Evolutionary conservation across 768 basidiomycete species (phyloP).

Genomic region (Suillus lakei): DNA sequence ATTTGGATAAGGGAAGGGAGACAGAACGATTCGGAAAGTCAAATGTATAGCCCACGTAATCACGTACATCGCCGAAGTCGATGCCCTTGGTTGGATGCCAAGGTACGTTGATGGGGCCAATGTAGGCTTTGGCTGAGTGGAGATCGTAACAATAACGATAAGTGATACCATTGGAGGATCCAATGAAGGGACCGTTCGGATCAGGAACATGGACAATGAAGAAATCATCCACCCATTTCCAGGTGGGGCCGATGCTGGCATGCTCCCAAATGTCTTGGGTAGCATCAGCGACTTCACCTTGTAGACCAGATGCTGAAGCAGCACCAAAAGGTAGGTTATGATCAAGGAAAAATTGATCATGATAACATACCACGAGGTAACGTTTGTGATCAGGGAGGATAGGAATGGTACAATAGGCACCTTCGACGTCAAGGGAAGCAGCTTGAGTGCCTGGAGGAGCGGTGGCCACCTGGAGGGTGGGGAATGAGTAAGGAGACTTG

Average conservation of each 20-base stretch:
- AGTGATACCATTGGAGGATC: background rate
- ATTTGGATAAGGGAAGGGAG: constrained; percentile 35
- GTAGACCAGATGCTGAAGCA: constrained; percentile 5
- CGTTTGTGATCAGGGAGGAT: background rate
- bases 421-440: constrained; percentile 19
- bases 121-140: background rate
- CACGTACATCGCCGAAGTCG: constrained; percentile 23
- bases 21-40: constrained; percentile 29
- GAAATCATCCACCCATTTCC: no score
- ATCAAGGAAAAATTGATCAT: constrained; percentile 20
- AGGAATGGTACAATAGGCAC: background rate
- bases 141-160: constrained; percentile 6
- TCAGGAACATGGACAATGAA: no score
- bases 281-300: constrained; percentile 22
- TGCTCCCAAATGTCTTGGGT: constrained; percentile 27
- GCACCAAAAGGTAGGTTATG: constrained; percentile 3
- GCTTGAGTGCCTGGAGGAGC: constrained; percentile 13
- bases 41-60: constrained; percentile 37
- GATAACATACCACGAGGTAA: constrained; percentile 10
- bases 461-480: background rate
- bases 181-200: background rate
- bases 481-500: background rate
- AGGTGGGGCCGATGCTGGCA: constrained; percentile 20
- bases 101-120: constrained; percentile 25
- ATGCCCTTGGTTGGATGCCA: constrained; percentile 26